A percentile compares a stretch with the other conserved stretches of the same genome.
phyloP scores from a whole-genome alignment of 306 rosid species.

The Acacia melanoxylon region DNA sequence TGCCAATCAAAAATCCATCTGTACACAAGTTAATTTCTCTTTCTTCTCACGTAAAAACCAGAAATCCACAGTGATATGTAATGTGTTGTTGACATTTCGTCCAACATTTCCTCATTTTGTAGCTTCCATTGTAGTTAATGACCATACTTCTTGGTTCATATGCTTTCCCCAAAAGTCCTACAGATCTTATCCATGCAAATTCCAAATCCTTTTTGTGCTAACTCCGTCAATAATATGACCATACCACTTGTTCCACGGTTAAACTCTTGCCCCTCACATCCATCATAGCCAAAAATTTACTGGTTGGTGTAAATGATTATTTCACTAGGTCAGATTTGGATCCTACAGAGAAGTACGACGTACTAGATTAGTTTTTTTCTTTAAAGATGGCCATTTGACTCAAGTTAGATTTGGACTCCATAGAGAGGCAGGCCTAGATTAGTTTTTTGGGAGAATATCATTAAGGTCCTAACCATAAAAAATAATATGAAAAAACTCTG shows the following conservation, averaged over 20 bases:
- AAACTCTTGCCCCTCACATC: neutral
- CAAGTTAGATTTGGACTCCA: too few species aligned
- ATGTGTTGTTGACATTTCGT: constrained; percentile 33
- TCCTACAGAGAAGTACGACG: neutral
- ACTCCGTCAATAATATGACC: neutral
- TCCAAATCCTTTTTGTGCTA: neutral
- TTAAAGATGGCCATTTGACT: too few species aligned
- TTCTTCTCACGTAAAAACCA: constrained; percentile 36
- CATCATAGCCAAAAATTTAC: neutral
- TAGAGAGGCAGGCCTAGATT: too few species aligned
- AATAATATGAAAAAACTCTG: too few species aligned
- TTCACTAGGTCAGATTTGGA: neutral
- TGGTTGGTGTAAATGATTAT: too few species aligned
- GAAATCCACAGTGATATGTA: neutral
- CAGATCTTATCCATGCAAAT: constrained; percentile 26
- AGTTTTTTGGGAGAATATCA: too few species aligned
- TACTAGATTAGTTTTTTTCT: neutral
- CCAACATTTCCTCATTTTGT: constrained; percentile 43
- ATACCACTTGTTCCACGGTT: constrained; percentile 10
- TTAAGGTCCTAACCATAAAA: too few species aligned
- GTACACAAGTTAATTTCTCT: constrained; percentile 18
- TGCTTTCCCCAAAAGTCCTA: constrained; percentile 15
- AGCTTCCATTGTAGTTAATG: constrained; percentile 38
- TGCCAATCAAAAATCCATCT: constrained; percentile 12
- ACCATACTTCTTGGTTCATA: constrained; percentile 37